phyloP scores from a whole-genome alignment of 768 basidiomycete species.

The Aureoboletus auriporus region DNA sequence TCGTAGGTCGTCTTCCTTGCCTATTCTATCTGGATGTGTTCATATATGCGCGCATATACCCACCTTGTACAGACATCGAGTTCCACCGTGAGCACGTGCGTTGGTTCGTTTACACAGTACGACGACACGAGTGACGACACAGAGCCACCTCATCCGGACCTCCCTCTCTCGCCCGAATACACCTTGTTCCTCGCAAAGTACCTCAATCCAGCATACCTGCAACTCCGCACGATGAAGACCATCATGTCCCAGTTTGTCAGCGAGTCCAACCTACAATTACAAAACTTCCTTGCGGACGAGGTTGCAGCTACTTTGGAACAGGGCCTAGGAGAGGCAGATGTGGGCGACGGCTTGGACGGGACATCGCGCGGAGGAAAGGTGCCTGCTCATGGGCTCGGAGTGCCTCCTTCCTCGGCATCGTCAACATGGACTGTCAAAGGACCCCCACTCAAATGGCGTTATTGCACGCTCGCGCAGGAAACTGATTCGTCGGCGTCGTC shows the following conservation, averaged over 20 bases:
- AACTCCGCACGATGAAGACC: constrained; percentile 72
- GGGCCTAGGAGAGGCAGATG: constrained; percentile 62
- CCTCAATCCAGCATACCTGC: constrained; percentile 89
- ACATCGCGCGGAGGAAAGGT: constrained; percentile 47
- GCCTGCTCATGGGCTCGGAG: constrained; percentile 66
- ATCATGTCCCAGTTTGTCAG: constrained; percentile 78
- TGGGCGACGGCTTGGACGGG: constrained; percentile 56
- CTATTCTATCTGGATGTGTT: neutral
- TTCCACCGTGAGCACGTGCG: constrained; percentile 35
- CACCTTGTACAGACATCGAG: constrained; percentile 49
- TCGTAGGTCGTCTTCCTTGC: constrained; percentile 53
- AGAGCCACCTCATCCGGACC: constrained; percentile 48
- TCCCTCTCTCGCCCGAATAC: constrained; percentile 54
- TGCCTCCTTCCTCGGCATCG: constrained; percentile 37
- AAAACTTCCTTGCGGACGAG: constrained; percentile 72
- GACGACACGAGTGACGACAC: constrained; percentile 32
- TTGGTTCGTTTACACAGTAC: constrained; percentile 49
- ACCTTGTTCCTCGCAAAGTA: constrained; percentile 74
- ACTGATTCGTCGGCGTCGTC: neutral
- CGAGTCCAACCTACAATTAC: constrained; percentile 85
- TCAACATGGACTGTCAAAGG: constrained; percentile 70
- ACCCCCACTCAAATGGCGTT: constrained; percentile 94
- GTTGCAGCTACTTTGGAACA: constrained; percentile 66
- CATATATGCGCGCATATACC: constrained; percentile 1
- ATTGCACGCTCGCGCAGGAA: constrained; percentile 54